Percentiles rank a stretch among this genome's conserved stretches.
Conservation (phyloP, 495 filamentous ascomycete genomes). For the Rhizodiscina lignyota region DNA sequence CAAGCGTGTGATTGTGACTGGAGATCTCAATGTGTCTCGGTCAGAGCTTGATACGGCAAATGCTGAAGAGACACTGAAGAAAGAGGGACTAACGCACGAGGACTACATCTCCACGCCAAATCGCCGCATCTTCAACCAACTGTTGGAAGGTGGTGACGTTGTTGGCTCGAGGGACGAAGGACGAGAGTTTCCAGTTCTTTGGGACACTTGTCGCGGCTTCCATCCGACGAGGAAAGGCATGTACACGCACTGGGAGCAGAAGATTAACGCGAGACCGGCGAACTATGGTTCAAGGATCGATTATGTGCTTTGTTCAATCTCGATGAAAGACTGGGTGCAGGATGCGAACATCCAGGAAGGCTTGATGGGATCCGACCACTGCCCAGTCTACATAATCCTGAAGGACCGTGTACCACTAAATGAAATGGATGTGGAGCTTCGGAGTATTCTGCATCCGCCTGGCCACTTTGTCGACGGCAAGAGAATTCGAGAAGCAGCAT, state of each 20-base stretch:
- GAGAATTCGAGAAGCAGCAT: constrained; percentile 47
- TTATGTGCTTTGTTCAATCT: constrained; percentile 69
- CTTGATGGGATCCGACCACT: constrained; percentile 88
- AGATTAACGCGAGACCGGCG: constrained; percentile 71
- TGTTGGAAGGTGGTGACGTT: constrained; percentile 57
- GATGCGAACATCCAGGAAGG: constrained; percentile 94
- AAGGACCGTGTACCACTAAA: constrained; percentile 40
- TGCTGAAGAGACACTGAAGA: constrained; percentile 49
- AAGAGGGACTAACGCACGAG: constrained; percentile 45
- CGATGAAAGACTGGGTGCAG: constrained; percentile 69
- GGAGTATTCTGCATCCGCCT: constrained; percentile 65
- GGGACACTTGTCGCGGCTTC: constrained; percentile 75
- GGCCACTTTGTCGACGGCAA: constrained; percentile 59
- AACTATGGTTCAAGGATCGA: constrained; percentile 89
- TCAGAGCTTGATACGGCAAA: constrained; percentile 58
- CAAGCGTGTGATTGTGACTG: constrained; percentile 69
- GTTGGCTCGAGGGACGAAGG: constrained; percentile 51
- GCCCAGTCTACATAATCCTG: constrained; percentile 73
- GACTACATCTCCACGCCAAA: constrained; percentile 58
- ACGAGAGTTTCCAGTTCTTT: constrained; percentile 57
- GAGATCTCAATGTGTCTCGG: constrained; percentile 80
- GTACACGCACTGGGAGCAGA: constrained; percentile 92
- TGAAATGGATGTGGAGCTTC: constrained; percentile 35
- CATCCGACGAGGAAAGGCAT: constrained; percentile 68
- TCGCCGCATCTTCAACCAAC: constrained; percentile 72